Conservation (phyloP, 306 rosid genomes). For the Notholithocarpus densiflorus region DNA sequence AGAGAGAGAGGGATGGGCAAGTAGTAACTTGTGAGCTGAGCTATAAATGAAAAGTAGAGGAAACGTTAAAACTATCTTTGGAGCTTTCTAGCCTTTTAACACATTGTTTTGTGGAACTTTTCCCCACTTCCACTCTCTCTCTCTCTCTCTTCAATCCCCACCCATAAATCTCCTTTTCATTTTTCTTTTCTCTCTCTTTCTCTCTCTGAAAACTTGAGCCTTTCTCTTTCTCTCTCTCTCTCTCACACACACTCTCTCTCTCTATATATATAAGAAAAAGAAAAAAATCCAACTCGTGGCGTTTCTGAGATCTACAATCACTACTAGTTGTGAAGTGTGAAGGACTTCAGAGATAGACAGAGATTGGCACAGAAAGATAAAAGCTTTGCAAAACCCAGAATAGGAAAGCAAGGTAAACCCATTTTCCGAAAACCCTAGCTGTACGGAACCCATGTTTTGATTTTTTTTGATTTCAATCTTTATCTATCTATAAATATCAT, state of each 20-base stretch:
- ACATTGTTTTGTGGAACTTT: conserved; percentile 22
- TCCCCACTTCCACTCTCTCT: conserved; percentile 11
- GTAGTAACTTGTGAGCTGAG: not conserved
- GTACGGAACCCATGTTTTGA: conserved; percentile 5
- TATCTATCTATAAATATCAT: not conserved
- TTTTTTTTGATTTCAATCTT: conserved; percentile 12
- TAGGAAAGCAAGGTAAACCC: conserved; percentile 12
- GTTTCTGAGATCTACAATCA: conserved; percentile 47
- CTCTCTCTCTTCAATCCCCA: conserved; percentile 45
- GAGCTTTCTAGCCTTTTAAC: conserved; percentile 11
- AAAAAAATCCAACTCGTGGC: conserved; percentile 12
- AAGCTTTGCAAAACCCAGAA: not conserved
- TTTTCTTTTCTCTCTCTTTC: conserved; percentile 1
- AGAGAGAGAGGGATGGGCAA: not conserved
- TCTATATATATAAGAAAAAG: not conserved
- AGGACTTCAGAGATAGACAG: conserved; percentile 17
- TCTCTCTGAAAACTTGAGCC: conserved; percentile 22
- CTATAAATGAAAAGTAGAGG: conserved; percentile 1
- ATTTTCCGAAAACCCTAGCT: conserved; percentile 45
- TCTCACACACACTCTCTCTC: not conserved
- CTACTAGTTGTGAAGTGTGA: not conserved
- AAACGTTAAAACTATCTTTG: conserved; percentile 20
- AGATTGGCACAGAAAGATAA: conserved; percentile 31
- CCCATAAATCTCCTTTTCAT: not conserved
- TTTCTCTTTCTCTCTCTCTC: not conserved